A percentile compares a stretch with the other conserved stretches of the same genome.
phyloP scores from a whole-genome alignment of 306 rosid species.

The Coriaria nepalensis region DNA sequence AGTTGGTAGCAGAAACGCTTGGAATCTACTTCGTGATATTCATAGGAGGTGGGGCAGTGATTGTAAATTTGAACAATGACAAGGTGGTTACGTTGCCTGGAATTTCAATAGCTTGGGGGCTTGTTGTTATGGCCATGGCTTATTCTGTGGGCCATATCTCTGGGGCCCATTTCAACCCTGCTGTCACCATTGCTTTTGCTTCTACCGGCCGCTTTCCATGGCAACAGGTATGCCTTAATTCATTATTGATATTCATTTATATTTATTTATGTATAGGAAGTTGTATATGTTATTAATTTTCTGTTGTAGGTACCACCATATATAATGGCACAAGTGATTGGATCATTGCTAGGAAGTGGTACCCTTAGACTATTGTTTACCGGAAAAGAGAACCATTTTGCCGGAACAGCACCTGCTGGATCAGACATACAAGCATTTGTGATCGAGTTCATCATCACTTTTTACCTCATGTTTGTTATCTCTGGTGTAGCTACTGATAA shows the following conservation, averaged over 20 bases:
- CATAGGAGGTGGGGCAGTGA: slow-evolving; percentile 56
- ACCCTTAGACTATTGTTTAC: slow-evolving; percentile 48
- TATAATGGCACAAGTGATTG: slow-evolving; percentile 44
- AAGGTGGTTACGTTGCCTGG: slow-evolving; percentile 52
- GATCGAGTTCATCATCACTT: slow-evolving; percentile 73
- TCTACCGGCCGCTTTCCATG: slow-evolving; percentile 40
- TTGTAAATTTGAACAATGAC: slow-evolving; percentile 30
- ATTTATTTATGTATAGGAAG: too few species aligned
- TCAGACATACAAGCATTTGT: slow-evolving; percentile 50
- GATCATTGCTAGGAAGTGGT: slow-evolving; percentile 63
- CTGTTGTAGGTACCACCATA: slow-evolving; percentile 55
- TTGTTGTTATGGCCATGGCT: slow-evolving; percentile 41
- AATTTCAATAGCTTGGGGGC: slow-evolving; percentile 56
- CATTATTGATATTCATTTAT: too few species aligned
- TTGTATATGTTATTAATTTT: too few species aligned
- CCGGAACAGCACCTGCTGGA: slow-evolving; percentile 52
- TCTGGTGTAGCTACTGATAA: slow-evolving; percentile 76
- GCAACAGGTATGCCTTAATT: too few species aligned
- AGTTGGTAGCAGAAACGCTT: slow-evolving; percentile 64
- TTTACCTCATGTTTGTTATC: slow-evolving; percentile 62
- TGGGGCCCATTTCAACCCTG: slow-evolving; percentile 86
- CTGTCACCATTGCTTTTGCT: slow-evolving; percentile 81
- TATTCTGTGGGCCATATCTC: slow-evolving; percentile 79
- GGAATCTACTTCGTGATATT: slow-evolving; percentile 76
- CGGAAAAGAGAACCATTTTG: slow-evolving; percentile 27